Evolutionary conservation across 768 basidiomycete genomes (phyloP).

Genomic region (Tricholoma terreum): DNA sequence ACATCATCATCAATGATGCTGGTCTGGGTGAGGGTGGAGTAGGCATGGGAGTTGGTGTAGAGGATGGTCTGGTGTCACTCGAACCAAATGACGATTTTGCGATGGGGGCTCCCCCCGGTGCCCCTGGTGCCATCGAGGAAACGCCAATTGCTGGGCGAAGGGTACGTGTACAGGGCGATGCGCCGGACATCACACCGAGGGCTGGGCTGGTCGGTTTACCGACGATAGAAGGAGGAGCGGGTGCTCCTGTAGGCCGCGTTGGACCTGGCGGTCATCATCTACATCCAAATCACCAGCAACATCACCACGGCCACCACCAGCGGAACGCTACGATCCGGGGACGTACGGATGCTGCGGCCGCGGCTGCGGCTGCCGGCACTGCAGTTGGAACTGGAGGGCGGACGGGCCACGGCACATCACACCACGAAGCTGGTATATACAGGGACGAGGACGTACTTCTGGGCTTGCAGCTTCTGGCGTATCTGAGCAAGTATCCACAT

Average conservation of each 20-base stretch:
- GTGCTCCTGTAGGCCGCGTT: background rate
- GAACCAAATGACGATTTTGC: constrained; percentile 87
- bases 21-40: constrained; percentile 19
- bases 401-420: background rate
- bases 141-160: constrained; percentile 25
- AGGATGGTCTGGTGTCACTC: constrained; percentile 72
- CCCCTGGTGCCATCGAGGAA: constrained; percentile 68
- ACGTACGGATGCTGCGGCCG: constrained; percentile 5
- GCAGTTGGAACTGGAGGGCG: constrained; percentile 1
- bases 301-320: constrained; percentile 18
- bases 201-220: constrained; percentile 60
- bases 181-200: constrained; percentile 62
- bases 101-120: constrained; percentile 88
- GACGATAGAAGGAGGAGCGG: constrained; percentile 8
- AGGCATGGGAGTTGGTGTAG: constrained; percentile 49
- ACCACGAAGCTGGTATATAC: constrained; percentile 58
- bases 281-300: background rate
- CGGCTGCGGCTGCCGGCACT: constrained; percentile 7
- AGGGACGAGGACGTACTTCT: constrained; percentile 93
- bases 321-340: constrained; percentile 26
- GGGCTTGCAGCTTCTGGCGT: constrained; percentile 89
- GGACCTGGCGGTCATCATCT: constrained; percentile 1
- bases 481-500: constrained; percentile 96
- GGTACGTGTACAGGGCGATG: constrained; percentile 23
- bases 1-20: constrained; percentile 43